phyloP scores from a whole-genome alignment of 1,284 basidiomycete species.

The Cystobasidium pallidum region DNA sequence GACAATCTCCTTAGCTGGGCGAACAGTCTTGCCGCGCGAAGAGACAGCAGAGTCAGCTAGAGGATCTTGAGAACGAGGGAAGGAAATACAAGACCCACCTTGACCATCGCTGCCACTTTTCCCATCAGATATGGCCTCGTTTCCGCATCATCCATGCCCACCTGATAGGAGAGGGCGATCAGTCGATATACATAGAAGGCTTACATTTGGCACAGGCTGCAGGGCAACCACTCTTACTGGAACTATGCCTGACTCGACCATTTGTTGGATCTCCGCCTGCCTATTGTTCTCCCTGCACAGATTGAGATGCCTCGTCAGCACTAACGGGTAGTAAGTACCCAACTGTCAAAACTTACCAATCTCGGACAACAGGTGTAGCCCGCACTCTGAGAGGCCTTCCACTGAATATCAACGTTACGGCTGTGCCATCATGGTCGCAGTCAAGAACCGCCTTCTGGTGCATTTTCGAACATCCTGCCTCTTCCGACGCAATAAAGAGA shows the following conservation, averaged over 20 bases:
- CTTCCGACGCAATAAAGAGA: slow-evolving; percentile 69
- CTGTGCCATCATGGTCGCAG: slow-evolving; percentile 19
- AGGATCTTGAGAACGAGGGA: too few species aligned
- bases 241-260: slow-evolving; percentile 75
- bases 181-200: background rate
- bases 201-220: slow-evolving; percentile 47
- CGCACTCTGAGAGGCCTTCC: slow-evolving; percentile 83
- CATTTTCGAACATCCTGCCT: slow-evolving; percentile 76
- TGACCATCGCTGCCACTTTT: slow-evolving; percentile 74
- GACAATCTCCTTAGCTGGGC: slow-evolving; percentile 78
- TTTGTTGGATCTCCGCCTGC: slow-evolving; percentile 71
- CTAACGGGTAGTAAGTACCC: background rate
- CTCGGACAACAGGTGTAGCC: slow-evolving; percentile 71
- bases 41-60: too few species aligned
- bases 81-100: slow-evolving; percentile 58
- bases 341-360: background rate
- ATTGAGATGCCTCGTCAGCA: background rate
- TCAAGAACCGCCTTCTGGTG: slow-evolving; percentile 71
- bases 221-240: slow-evolving; percentile 64
- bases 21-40: slow-evolving; percentile 55
- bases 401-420: slow-evolving; percentile 44
- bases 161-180: background rate
- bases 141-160: slow-evolving; percentile 28
- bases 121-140: slow-evolving; percentile 63
- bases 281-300: slow-evolving; percentile 68